Evolutionary conservation across 2,329 filamentous ascomycete genomes (phyloP), one percentile per base, ranked within the genome.

Genomic region (Fusarium sp.): DNA sequence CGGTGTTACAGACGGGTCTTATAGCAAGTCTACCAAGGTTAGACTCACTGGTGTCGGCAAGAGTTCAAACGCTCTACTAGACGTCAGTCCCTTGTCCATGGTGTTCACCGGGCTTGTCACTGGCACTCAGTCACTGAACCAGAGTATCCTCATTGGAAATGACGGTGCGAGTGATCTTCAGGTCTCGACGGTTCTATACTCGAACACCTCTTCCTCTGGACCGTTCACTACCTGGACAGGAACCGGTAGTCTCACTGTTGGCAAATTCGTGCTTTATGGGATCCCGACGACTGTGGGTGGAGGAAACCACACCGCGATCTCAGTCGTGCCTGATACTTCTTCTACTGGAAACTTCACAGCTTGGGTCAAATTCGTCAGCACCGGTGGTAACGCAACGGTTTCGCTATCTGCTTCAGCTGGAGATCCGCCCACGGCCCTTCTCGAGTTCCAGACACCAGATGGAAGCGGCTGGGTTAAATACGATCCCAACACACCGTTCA

Each of bases 401-500:
- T 80, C 81, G 27, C 77, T 88, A 15, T 76, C 83, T 1, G 86
- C 80, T 15, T 80, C 82, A 2, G 81, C 85, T 9, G 85, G 85
- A 0, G 81, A 81, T 3, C 75, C 82, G 0, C 83, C 87, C 1
- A 76, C 76, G 0, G 85, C 84, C 1, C 71, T 85, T 2, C 73
- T 89, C 6, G 83, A 88, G 68, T 88, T 88, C 72, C 83, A 88
- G 71, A 83, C 79, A 0, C 71, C 78, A 0, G 84, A 88, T 68
- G 85, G 82, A 4, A 75, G 71, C 4, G 79, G 78, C 0, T 89
- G 86, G 87, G 78, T 85, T 4, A 68, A 77, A 4, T 87, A 85
- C 54, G 69, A 78, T 7, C 60, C 77, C 4, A 78, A 74, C 5
- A 76, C 72, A 8, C 79, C 82, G 2, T 88, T 89, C 56, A 82